Evolutionary conservation across 148 eudicot species (phyloP), one percentile per base, ranked within the genome.

Genomic region (Vaccinium vitisidaea): DNA sequence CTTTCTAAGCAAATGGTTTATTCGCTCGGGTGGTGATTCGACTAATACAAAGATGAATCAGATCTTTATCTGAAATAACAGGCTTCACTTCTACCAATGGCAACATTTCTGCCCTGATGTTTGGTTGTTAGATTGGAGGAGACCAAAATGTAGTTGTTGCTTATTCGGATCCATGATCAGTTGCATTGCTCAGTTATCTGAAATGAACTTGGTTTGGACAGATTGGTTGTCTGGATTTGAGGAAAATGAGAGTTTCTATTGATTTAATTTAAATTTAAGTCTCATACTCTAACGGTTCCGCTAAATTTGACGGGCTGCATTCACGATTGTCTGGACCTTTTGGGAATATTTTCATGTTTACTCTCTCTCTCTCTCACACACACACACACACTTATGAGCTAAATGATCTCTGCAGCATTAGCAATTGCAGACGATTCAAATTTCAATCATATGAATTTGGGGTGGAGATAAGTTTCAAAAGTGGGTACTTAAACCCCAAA

Each of bases 1-100:
- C 98, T 96, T 59, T 88, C 95, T 1, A 88, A 93, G 85, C 88
- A 91, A 85, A 93, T 94, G 95, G 91, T 89, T 84, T 94, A 88
- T 88, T 90, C 92, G 21, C 86, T 91, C 8, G 87, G 88, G 74
- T 92, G 88, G 74, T 92, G 91, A 90, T 50, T 78, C 36, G 13
- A 74, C 55, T 8, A 46, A 1, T 75, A 21, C 79, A 46, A 4
- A 10, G 53, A 48, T 75, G 48, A 9, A 19, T 75, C 54, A 48
- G 54, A 61, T 80, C 83, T 80, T 32, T 61, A 25, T 39, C 75
- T 23, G 43, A 81, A 65, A 58, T 19, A 43, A 65, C 75, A 63
- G 36, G 52, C 39, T 61, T 63, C 49, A n/a, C 7, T 46, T 55
- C 39, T 70, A 12, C 59, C 21, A 43, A 32, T 36, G 49, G 23